A percentile compares a stretch with the other conserved stretches of the same genome.
These are phyloP conservation scores for Aspergillus proliferans DNA, from an alignment of 2,329 filamentous ascomycete genomes.

Conservation along the genomic window DNA sequence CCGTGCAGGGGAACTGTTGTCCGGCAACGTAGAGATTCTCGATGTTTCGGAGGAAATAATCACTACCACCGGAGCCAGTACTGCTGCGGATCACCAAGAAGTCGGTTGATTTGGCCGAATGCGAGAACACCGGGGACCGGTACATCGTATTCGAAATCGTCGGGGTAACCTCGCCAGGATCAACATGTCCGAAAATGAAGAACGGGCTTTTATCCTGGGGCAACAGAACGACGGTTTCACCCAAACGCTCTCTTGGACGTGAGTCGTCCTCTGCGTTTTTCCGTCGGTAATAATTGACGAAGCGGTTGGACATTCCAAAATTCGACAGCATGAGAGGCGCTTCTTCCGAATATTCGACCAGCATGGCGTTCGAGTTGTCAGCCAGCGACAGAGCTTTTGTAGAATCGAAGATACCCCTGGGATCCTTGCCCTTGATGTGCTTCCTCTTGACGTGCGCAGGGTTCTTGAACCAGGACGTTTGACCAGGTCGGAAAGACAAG, in stretches of 20 bases:
- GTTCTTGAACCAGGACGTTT: conserved; percentile 66
- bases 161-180: conserved; percentile 81
- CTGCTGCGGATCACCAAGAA: conserved; percentile 80
- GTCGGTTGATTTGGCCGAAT: conserved; percentile 69
- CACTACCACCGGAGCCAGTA: conserved; percentile 69
- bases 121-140: conserved; percentile 85
- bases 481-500: conserved; percentile 64
- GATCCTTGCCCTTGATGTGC: conserved; percentile 70
- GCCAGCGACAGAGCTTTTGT: conserved; percentile 78
- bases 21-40: conserved; percentile 88
- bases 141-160: conserved; percentile 95
- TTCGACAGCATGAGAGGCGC: conserved; percentile 87
- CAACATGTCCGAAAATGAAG: conserved; percentile 87
- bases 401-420: conserved; percentile 69
- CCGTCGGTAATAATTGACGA: conserved; percentile 94
- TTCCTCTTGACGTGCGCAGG: conserved; percentile 73
- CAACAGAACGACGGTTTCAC: conserved; percentile 79
- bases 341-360: conserved; percentile 95
- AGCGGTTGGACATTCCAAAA: conserved; percentile 91
- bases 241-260: conserved; percentile 73
- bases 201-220: conserved; percentile 96
- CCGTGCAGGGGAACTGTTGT: conserved; percentile 84
- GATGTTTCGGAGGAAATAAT: conserved; percentile 79
- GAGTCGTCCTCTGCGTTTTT: conserved; percentile 71
- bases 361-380: conserved; percentile 80